Evolutionary conservation across 1,139 yeast species (phyloP), one percentile per base, ranked within the genome.

Genomic region (Zygosaccharomyces sapae): DNA sequence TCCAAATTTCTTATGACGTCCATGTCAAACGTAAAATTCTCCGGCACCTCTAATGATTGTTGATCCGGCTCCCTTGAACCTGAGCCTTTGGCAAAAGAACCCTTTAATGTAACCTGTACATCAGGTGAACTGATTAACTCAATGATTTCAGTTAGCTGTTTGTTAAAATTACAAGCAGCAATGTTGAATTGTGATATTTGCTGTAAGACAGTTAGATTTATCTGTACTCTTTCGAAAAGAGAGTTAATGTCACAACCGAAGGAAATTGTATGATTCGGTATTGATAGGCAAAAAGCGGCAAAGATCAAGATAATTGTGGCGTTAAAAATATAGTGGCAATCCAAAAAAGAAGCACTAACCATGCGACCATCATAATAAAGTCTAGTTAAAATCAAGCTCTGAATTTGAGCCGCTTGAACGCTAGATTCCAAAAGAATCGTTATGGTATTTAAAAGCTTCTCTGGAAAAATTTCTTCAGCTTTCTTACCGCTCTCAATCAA

Each of bases 321-420:
- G 33, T 41, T 52, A 38, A 52, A 53, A 31, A 52, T 47, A 34
- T 48, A 53, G 30, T 52, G 56, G 24, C 54, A 50, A 38, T 53
- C 54, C 35, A 53, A 33, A 41, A 47, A 53, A 22, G 56, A 53
- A 25, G 46, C 34, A 19, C 41, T 48, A 22, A 46, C 51, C 49
- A 51, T 44, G 20, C 38, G 44, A 9, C 47, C 51, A n/a, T 46
- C 47, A 33, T 45, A 46, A 34, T 47, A 51, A 5, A 53, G 37
- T 18, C 30, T 50, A 2, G 54, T 38, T 5, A 52, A 40, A 5
- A 53, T 43, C 2, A 45, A 19, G 37, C 55, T 52, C 30, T 53
- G 55, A n/a, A 49, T 40, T 16, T 47, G 34, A 1, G 56, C 55
- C 2, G 56, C 55, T 20, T 51, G 50, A 16, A 49, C 44, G 30